Evolutionary conservation across 1,284 basidiomycete genomes (phyloP).

Genomic region (Marasmius tenuissimus): DNA sequence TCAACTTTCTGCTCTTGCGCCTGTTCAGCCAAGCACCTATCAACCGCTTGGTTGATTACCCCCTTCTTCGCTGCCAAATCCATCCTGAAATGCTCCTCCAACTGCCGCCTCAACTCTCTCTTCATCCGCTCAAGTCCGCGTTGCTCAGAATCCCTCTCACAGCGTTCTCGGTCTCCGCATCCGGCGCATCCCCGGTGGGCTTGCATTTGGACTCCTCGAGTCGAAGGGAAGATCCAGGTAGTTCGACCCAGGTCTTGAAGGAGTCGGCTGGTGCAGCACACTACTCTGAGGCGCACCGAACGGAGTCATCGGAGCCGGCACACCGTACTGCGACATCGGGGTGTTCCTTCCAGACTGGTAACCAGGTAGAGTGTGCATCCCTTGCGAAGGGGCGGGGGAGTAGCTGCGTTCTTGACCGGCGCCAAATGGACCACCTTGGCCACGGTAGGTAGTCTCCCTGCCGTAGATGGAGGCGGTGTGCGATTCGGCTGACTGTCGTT

Average conservation of each 20-base stretch:
- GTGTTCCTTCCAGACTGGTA: conserved; percentile 80
- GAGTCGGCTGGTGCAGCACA: conserved; percentile 54
- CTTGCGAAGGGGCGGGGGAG: conserved; percentile 70
- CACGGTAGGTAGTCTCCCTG: conserved; percentile 80
- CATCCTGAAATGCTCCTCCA: conserved; percentile 79
- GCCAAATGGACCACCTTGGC: conserved; percentile 13
- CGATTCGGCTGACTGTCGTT: conserved; percentile 75
- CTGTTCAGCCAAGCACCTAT: conserved; percentile 34
- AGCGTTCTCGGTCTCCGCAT: conserved; percentile 70
- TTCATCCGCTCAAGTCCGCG: conserved; percentile 90
- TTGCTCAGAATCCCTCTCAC: conserved; percentile 70
- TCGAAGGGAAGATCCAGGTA: conserved; percentile 68
- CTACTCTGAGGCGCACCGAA: conserved; percentile 27
- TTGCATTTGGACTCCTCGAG: conserved; percentile 55
- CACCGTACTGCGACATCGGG: conserved; percentile 44
- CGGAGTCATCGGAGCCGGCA: conserved; percentile 26
- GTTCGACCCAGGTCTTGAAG: conserved; percentile 69
- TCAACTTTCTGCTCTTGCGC: background rate
- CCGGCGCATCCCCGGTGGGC: conserved; percentile 46
- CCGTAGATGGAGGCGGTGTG: conserved; percentile 77
- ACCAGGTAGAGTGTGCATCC: conserved; percentile 59
- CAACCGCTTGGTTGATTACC: conserved; percentile 71
- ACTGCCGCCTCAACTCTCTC: conserved; percentile 78
- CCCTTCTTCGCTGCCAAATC: conserved; percentile 68
- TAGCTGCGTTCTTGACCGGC: conserved; percentile 41